Evolutionary conservation across 805 yeast species (phyloP).

Genomic region (Metschnikowia rubicola): DNA sequence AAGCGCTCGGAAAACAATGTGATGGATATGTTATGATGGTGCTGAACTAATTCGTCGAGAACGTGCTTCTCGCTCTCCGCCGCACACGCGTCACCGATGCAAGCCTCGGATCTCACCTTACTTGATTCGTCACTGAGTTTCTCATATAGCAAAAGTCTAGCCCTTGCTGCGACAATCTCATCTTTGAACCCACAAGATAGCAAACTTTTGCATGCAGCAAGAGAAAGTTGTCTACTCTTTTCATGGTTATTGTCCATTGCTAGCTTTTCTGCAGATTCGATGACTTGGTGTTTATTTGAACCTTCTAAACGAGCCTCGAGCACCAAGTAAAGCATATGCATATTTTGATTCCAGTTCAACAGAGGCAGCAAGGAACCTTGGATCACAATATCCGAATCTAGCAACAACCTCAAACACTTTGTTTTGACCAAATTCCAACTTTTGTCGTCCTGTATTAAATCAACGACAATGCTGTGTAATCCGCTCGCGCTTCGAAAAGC

Average conservation of each 20-base stretch:
- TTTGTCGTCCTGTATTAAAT: not conserved
- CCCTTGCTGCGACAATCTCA: not conserved
- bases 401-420: not conserved
- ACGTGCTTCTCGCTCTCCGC: not conserved
- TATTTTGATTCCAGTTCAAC: not conserved
- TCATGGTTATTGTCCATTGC: constrained; percentile 5
- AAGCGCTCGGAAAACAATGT: not conserved
- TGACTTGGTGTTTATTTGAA: not conserved
- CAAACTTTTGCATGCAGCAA: constrained; percentile 3
- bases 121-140: constrained; percentile 10
- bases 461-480: not conserved
- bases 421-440: constrained; percentile 3
- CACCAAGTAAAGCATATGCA: constrained; percentile 1
- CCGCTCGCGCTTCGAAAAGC: not conserved
- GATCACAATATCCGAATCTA: not conserved
- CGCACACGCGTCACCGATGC: not conserved
- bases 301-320: constrained; percentile 3
- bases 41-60: not conserved
- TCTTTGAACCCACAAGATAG: not conserved
- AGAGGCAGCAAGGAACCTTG: not conserved
- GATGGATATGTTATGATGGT: not conserved
- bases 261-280: not conserved
- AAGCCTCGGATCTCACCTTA: constrained; percentile 5
- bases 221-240: constrained; percentile 2
- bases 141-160: not conserved